A percentile compares a stretch with the other conserved stretches of the same genome.
These are phyloP conservation scores for Delitschia confertaspora DNA, from an alignment of 495 filamentous ascomycete genomes.

Conservation along the genomic window DNA sequence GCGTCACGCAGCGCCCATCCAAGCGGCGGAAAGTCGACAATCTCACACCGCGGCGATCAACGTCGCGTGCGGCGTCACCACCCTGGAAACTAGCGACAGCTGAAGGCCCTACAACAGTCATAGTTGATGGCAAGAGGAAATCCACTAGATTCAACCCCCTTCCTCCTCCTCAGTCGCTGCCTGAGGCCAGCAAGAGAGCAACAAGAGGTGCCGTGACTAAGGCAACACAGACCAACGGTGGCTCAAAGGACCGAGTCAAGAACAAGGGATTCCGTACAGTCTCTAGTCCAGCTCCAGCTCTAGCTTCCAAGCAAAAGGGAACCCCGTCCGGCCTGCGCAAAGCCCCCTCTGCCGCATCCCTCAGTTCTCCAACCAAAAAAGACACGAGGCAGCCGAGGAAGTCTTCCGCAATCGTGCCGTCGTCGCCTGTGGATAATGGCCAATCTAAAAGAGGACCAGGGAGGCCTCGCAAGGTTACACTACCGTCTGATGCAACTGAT, in stretches of 20 bases:
- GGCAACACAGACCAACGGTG: slow-evolving; percentile 17
- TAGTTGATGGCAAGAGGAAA: slow-evolving; percentile 71
- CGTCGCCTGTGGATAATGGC: slow-evolving; percentile 8
- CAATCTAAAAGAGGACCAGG: slow-evolving; percentile 6
- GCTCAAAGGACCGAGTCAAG: slow-evolving; percentile 2
- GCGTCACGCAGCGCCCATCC: slow-evolving; percentile 51
- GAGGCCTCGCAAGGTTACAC: slow-evolving; percentile 10
- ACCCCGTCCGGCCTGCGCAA: not conserved
- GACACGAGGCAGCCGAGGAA: slow-evolving; percentile 1
- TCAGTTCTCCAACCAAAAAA: not conserved
- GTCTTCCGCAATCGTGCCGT: not conserved
- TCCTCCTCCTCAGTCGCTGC: slow-evolving; percentile 35
- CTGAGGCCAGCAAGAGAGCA: slow-evolving; percentile 54
- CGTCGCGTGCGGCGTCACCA: slow-evolving; percentile 56
- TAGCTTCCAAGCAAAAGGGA: slow-evolving; percentile 5
- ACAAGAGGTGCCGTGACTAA: slow-evolving; percentile 38
- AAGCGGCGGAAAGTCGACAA: slow-evolving; percentile 67
- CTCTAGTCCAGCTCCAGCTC: slow-evolving; percentile 4
- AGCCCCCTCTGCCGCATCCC: not conserved
- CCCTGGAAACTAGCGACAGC: slow-evolving; percentile 88
- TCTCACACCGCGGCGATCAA: slow-evolving; percentile 39
- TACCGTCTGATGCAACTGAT: slow-evolving; percentile 6
- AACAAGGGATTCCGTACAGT: slow-evolving; percentile 10
- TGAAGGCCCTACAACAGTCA: slow-evolving; percentile 72
- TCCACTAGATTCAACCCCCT: slow-evolving; percentile 25